Evolutionary conservation across 2,329 filamentous ascomycete genomes (phyloP), one percentile per base, ranked within the genome.

Genomic region (Calonectria pseudoreteaudii): DNA sequence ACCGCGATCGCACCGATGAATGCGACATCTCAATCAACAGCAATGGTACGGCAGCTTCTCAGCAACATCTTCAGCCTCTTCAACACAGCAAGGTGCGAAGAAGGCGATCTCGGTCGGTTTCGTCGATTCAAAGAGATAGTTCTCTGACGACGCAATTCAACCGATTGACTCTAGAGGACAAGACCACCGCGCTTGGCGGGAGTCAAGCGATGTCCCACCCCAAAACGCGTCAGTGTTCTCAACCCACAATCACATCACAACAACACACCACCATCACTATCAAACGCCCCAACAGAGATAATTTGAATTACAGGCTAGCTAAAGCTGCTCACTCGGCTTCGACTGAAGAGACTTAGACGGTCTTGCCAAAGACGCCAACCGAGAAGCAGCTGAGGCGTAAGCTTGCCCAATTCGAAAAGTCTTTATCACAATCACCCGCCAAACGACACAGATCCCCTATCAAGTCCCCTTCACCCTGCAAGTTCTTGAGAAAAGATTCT

Each of bases 401-500:
- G 70, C 73, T 85, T 52, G 76, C 82, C 30, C 79, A 80, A 65
- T 71, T 86, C 38, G 80, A 84, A 75, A 78, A 79, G 38, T 81
- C 77, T 65, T 80, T 84, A n/a, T 79, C 80, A 47, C 36, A 80
- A 28, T 80, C 79, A 4, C 81, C 80, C 47, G 74, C 81, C 78
- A 86, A 84, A 76, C 83, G 80, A 70, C 81, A 81, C 18, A 65
- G 72, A 28, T 85, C 86, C 76, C 84, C 87, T 50, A 79, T 78
- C 77, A 86, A 87, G 80, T 82, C 83, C 77, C 82, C 82, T 72
- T 88, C 86, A 80, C 87, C 87, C 73, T 85, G 77, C 44, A 89
- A 90, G 77, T 78, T 82, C 1, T 87, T 96, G 80, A 93, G 90
- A 77, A 94, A 92, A 86, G 86, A 93, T 88, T 95, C 95, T 92